Evolutionary conservation across 371 early-diverging fungal genomes (phyloP), one percentile per base, ranked within the genome.

Genomic region (Mortierella sp.): DNA sequence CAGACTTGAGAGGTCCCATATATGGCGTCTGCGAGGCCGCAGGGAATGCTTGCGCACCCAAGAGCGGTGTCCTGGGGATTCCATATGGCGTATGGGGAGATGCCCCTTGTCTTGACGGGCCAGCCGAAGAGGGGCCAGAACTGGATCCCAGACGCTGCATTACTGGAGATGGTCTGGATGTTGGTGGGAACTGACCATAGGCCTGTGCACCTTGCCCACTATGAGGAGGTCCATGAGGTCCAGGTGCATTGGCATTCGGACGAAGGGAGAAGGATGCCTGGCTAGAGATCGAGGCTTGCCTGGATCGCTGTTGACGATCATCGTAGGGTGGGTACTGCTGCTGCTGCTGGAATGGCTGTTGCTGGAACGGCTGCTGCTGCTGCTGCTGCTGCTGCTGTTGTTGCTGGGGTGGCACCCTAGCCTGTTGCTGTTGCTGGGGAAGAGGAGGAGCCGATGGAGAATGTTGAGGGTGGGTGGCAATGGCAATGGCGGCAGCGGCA

Each of bases 1-100:
- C 68, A 45, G 63, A 58, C 57, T 44, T 56, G 50, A 60, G 52
- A 4, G 70, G 80, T 44, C 72, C 77, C 72, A 59, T 75, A 63
- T 58, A 71, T 23, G 70, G 79, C 7, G 65, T 72, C 60, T 48
- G 68, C 52, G 64, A 71, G 28, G 57, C n/a, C n/a, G n/a, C 64
- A 67, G 64, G 75, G 53, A 60, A 74, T 7, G 65, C 60, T 48
- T 70, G 80, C 19, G 69, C 37, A 37, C 37, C 37, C 3, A 37
- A 9, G 37, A 37, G 37, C 3, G 37, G 37, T 9, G 37, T 37
- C 9, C 37, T 37, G 37, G 37, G 37, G 9, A 37, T 9, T 37
- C 37, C 37, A 37, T 37, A 37, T 3, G 37, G 37, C 9, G 37
- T 37, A 9, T 37, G 37, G 37, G 37, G 37, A 37, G 37, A 37